Evolutionary conservation across 345 rosid genomes (phyloP).

Genomic region (Linum usitatissimum): DNA sequence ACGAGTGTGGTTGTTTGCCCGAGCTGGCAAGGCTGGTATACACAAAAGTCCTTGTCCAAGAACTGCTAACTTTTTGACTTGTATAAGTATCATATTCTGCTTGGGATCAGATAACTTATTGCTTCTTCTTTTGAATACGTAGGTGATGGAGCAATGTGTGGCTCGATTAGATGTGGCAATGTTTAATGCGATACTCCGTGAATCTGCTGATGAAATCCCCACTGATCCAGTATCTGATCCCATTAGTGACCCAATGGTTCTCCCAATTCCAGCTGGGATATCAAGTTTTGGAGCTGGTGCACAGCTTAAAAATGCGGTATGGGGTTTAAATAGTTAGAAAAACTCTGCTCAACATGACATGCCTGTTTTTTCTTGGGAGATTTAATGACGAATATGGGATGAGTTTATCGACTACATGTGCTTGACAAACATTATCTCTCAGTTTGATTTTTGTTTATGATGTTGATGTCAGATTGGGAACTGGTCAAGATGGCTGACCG

Average conservation of each 20-base stretch:
- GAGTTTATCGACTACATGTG: too few species aligned
- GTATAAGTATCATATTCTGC: too few species aligned
- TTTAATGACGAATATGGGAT: too few species aligned
- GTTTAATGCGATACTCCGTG: conserved; percentile 97
- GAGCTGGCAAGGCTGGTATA: conserved; percentile 67
- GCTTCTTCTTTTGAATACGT: conserved; percentile 6
- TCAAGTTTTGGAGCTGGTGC: conserved; percentile 93
- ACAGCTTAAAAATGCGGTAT: conserved; percentile 69
- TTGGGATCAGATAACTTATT: not conserved
- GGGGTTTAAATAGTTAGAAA: conserved; percentile 12
- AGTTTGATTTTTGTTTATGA: not conserved
- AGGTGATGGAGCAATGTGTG: conserved; percentile 97
- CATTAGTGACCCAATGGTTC: conserved; percentile 60
- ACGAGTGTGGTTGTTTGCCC: conserved; percentile 81
- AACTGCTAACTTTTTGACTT: not conserved
- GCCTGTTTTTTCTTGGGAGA: too few species aligned
- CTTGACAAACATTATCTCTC: not conserved
- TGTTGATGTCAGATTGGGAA: conserved; percentile 61
- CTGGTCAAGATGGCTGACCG: conserved; percentile 94
- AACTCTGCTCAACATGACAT: too few species aligned
- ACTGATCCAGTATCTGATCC: conserved; percentile 95
- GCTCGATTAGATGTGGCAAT: conserved; percentile 88
- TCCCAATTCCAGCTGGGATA: conserved; percentile 69
- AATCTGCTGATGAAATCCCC: conserved; percentile 69
- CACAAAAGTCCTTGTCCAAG: not conserved